Percentiles rank a stretch among this genome's conserved stretches.
Conservation (phyloP, 139 green algal genomes). For the Coelastrella sp. region DNA sequence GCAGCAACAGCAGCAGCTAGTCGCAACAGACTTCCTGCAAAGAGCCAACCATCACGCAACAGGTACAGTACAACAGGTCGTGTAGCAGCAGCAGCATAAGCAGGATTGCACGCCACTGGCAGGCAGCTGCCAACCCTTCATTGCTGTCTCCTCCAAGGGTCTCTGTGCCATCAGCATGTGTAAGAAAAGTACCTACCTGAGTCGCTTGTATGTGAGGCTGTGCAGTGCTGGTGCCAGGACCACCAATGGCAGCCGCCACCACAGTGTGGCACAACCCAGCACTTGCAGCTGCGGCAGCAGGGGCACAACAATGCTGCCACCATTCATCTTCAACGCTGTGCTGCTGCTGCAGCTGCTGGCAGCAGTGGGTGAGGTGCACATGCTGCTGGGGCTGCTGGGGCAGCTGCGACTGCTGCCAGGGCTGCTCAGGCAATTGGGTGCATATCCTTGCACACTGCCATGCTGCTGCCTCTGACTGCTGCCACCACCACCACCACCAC, state of each 20-base stretch:
- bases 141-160: not conserved
- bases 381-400: not conserved
- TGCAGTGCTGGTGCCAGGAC: slow-evolving; percentile 14
- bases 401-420: not conserved
- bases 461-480: slow-evolving; percentile 12
- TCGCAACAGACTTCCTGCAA: not conserved
- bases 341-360: not conserved
- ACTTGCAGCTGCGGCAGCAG: slow-evolving; percentile 30
- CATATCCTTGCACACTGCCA: not conserved
- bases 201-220: slow-evolving; percentile 18
- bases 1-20: not conserved
- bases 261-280: slow-evolving; percentile 1
- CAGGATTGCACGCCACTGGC: not conserved
- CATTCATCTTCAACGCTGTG: too few relatives aligned
- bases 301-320: not conserved
- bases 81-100: not conserved
- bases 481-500: too few relatives aligned
- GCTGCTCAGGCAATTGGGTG: not conserved
- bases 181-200: not conserved
- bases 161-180: not conserved
- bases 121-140: too few relatives aligned
- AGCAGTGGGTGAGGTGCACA: not conserved
- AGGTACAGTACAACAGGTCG: not conserved
- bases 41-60: not conserved
- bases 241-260: slow-evolving; percentile 26